Base-by-base conservation (phyloP, 768 basidiomycete species). In the Suillus bovinus region DNA sequence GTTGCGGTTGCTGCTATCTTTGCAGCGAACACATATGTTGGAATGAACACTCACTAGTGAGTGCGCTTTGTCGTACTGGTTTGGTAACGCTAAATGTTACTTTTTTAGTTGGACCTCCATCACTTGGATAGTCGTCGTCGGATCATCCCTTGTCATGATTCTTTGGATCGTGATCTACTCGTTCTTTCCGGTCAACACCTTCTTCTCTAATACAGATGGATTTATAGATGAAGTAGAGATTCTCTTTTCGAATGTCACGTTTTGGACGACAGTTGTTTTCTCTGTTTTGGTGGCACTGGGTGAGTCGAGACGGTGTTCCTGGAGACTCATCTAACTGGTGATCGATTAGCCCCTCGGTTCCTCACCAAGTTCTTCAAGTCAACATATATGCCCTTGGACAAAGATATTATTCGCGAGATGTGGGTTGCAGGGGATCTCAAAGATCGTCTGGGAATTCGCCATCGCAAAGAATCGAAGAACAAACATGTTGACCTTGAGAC, bases 101-200 rank as follows among this genome's bases (percentile, higher is more conserved):
- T 20, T n/a, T 44, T 27, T 4, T 69, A 89, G 92, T 68, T 94
- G 92, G 89, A 92, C 91, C 5, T 76, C 86, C 57, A 88, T 95
- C 69, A 92, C 92, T 14, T 96, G 91, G 91, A 78, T 91, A 57
- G 86, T 89, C 22, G 85, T 91, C 56, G 75, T 91, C 57, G 92
- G 90, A 36, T 94, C 93, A 8, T 88, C 88, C 1, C 68, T 92
- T n/a, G 80, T 90, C 61, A 89, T 94, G 88, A 72, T 92, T 67
- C 65, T 89, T n/a, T 97, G 94, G 94, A 87, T 96, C 61, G 85
- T 88, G 6, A 79, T 94, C 50, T 98, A 94, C 74, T 96, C 94
- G 3, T 88, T 86, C 76, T 86, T 97, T 72, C 76, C 81, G 4
- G 88, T 86, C 63, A 78, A 76, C 61, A 85, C 89, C 66, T 94